Evolutionary conservation across 805 yeast species (phyloP), one percentile per base, ranked within the genome.

Genomic region (Saccharomycopsis fermentans): DNA sequence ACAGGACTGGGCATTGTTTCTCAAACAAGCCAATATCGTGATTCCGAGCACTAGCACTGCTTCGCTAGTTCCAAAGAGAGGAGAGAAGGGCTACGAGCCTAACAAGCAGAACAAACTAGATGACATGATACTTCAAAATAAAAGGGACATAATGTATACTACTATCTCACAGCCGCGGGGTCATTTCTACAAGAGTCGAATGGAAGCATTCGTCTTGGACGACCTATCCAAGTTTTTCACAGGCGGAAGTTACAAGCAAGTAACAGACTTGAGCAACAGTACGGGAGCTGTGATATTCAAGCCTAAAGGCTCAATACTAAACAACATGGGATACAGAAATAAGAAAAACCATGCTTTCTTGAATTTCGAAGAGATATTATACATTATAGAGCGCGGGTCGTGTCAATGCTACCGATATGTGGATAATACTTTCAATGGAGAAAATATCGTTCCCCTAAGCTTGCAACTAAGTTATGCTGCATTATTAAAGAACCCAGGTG

Each of bases 361-460:
- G 27, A 71, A 67, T 39, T 78, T 78, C n/a, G 81, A 85, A 61
- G 95, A 87, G 63, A 73, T 80, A 0, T 68, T 86, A 1, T 87
- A 86, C 67, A 71, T 87, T 61, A 77, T 82, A 2, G 91, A 87
- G 67, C 70, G 95, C 63, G 95, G 95, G 1, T 70, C 77, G 27
- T 65, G 75, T 68, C 66, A 69, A 55, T 65, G 72, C 56, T 70
- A 37, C 47, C 36, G 54, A 62, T 40, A 67, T 59, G 61, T 62
- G 56, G 39, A 63, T 62, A 40, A 39, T 29, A 19, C 43, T 43
- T 63, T 53, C 54, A 63, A 63, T 60, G 60, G 58, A 47, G 65
- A 59, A 26, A 59, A 69, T 6, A 67, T 65, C 19, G 57, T 65
- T 3, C 73, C 79, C 2, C 64, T 86, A 63, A 73, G 81, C 55